A percentile compares a stretch with the other conserved stretches of the same genome.
Conservation (phyloP, 164 flowering plant species). For the Santalum album region DNA sequence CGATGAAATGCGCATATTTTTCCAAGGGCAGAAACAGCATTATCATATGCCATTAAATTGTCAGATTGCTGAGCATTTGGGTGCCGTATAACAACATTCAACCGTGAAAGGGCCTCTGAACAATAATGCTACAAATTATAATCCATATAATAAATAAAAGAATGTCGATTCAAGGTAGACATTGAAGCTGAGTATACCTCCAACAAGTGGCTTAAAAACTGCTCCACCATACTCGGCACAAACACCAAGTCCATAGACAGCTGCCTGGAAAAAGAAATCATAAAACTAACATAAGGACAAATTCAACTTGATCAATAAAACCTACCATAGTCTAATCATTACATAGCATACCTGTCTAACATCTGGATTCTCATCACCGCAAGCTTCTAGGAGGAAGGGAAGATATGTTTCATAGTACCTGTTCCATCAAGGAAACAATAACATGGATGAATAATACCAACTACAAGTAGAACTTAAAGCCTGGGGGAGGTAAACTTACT, state of each 20-base stretch:
- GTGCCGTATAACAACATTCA: constrained; percentile 52
- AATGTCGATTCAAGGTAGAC: neutral
- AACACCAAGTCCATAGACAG: constrained; percentile 96
- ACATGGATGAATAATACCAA: too few species aligned
- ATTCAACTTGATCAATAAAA: neutral
- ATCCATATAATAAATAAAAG: neutral
- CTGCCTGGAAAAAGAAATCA: constrained; percentile 58
- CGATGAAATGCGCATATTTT: constrained; percentile 62
- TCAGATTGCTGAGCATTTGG: constrained; percentile 45
- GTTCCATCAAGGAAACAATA: constrained; percentile 11
- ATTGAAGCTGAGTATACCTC: constrained; percentile 37
- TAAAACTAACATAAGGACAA: neutral
- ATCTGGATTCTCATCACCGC: constrained; percentile 58
- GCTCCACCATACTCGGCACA: constrained; percentile 96
- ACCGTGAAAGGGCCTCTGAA: constrained; percentile 91
- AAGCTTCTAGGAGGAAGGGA: constrained; percentile 55
- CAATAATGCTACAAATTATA: constrained; percentile 7
- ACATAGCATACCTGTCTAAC: constrained; percentile 73
- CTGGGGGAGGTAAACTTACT: constrained; percentile 21
- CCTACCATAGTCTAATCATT: constrained; percentile 1
- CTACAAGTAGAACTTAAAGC: too few species aligned
- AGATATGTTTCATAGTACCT: constrained; percentile 54
- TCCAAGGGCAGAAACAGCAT: constrained; percentile 69
- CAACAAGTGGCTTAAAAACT: constrained; percentile 77
- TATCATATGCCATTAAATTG: constrained; percentile 56